A percentile compares a stretch with the other conserved stretches of the same genome.
Conservation (phyloP, 306 rosid genomes). For the Quercus engelmannii region DNA sequence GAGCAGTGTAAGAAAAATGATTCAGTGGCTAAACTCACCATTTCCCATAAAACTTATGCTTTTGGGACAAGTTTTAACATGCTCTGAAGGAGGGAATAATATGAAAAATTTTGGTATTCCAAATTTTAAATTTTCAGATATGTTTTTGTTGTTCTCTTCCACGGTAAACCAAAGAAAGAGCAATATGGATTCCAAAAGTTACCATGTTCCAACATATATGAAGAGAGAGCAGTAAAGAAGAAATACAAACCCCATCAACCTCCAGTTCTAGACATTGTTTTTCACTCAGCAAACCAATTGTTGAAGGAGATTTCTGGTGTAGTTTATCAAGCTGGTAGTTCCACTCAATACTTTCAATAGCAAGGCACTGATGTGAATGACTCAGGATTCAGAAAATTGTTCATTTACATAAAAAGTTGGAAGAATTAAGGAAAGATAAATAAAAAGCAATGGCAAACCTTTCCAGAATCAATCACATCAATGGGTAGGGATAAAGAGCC, state of each 20-base stretch:
- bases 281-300: constrained; percentile 27
- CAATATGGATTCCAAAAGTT: not conserved
- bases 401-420: not conserved
- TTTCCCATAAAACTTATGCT: too few species aligned
- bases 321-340: constrained; percentile 27
- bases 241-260: constrained; percentile 38
- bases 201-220: not conserved
- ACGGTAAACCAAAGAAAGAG: not conserved
- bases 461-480: constrained; percentile 43
- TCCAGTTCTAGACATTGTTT: constrained; percentile 28
- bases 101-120: not conserved
- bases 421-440: not conserved
- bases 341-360: constrained; percentile 44
- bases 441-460: constrained; percentile 34
- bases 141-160: not conserved
- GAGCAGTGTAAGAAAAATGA: too few species aligned
- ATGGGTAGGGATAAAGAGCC: constrained; percentile 50
- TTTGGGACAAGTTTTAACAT: too few species aligned
- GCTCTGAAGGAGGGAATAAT: not conserved
- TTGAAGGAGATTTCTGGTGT: constrained; percentile 42
- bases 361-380: constrained; percentile 37
- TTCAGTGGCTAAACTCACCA: too few species aligned
- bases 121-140: not conserved
- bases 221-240: not conserved
- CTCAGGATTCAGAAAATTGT: constrained; percentile 4